phyloP scores from a whole-genome alignment of 2,329 filamentous ascomycete species.

The Botrytis cinerea region DNA sequence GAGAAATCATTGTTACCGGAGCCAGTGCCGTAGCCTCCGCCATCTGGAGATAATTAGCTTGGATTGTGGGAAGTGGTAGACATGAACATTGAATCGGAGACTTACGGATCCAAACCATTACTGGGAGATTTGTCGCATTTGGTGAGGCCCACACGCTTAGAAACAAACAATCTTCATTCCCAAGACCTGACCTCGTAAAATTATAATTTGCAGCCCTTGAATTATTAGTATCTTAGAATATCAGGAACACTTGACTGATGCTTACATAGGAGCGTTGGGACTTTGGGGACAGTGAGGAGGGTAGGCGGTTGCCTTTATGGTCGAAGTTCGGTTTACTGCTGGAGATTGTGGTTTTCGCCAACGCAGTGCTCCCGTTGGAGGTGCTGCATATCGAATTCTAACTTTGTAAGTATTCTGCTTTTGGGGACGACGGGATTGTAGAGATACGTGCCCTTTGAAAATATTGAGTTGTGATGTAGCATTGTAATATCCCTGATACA shows the following conservation, averaged over 20 bases:
- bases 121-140: constrained; percentile 43
- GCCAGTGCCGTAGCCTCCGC: constrained; percentile 40
- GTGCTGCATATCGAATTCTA: constrained; percentile 46
- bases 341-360: constrained; percentile 46
- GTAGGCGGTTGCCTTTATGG: constrained; percentile 37
- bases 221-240: neutral
- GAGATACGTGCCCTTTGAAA: constrained; percentile 48
- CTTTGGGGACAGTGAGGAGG: constrained; percentile 43
- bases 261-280: constrained; percentile 26
- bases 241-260: neutral
- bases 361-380: constrained; percentile 46
- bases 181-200: constrained; percentile 27
- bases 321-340: constrained; percentile 27
- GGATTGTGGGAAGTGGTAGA: constrained; percentile 23
- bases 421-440: neutral
- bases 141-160: constrained; percentile 45
- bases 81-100: neutral
- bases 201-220: constrained; percentile 24
- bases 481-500: constrained; percentile 49
- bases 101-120: constrained; percentile 45
- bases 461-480: constrained; percentile 45
- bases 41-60: constrained; percentile 41
- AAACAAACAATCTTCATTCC: constrained; percentile 43
- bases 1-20: constrained; percentile 43
- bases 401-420: neutral